Percentiles rank a stretch among this genome's conserved stretches.
Conservation (phyloP, 768 basidiomycete genomes). For the Cantharellus anzutake region DNA sequence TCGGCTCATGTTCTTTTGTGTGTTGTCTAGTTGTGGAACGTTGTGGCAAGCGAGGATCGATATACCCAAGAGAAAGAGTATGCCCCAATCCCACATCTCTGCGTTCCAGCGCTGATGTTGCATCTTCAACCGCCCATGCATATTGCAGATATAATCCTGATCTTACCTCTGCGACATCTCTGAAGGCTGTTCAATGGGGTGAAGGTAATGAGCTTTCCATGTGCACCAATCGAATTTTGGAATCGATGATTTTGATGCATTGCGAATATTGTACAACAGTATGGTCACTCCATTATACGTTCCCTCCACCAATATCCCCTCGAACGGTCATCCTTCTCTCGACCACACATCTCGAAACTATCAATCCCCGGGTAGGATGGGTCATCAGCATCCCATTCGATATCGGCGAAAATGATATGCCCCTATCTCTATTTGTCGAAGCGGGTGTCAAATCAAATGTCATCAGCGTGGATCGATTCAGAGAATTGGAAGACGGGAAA, state of each 20-base stretch:
- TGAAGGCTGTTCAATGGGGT: conserved; percentile 4
- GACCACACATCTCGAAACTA: conserved; percentile 6
- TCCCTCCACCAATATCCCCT: conserved; percentile 5
- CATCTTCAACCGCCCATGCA: background rate
- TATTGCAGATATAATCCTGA: conserved; percentile 4
- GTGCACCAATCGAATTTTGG: background rate
- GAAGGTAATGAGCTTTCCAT: background rate
- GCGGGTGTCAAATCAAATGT: background rate
- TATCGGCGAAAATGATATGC: background rate
- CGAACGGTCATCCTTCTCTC: conserved; percentile 6
- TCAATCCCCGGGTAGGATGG: conserved; percentile 5
- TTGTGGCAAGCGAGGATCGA: background rate
- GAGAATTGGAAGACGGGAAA: background rate
- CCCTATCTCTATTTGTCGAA: background rate
- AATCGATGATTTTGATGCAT: background rate
- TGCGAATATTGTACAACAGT: background rate
- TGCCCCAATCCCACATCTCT: background rate
- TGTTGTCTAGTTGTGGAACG: background rate
- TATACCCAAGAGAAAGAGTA: background rate
- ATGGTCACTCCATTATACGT: conserved; percentile 5
- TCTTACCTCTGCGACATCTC: background rate
- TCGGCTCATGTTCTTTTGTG: background rate
- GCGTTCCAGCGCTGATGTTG: background rate
- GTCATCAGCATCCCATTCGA: conserved; percentile 7
- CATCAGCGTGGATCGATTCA: background rate